phyloP scores from a whole-genome alignment of 2,329 filamentous ascomycete species.

The Fusarium secorum region DNA sequence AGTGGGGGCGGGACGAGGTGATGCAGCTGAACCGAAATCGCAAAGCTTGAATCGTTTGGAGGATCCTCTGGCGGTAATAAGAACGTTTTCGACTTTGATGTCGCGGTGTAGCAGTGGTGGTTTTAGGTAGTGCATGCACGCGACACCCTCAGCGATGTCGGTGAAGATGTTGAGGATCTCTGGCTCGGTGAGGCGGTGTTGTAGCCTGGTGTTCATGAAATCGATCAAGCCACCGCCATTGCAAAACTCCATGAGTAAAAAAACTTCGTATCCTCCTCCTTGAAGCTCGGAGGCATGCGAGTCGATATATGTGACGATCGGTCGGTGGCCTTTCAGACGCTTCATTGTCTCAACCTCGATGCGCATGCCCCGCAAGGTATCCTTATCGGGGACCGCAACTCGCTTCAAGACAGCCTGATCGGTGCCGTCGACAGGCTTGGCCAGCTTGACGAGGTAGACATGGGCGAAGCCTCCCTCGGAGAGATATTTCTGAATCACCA shows the following conservation, averaged over 20 bases:
- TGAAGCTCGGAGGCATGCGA: conserved; percentile 95
- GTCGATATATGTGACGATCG: conserved; percentile 98
- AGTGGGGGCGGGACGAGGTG: conserved; percentile 82
- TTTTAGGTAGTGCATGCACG: conserved; percentile 99
- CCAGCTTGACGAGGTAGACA: conserved; percentile 93
- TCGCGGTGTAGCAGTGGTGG: conserved; percentile 92
- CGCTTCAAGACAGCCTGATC: conserved; percentile 89
- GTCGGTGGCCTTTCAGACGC: conserved; percentile 93
- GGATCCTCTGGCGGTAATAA: conserved; percentile 77
- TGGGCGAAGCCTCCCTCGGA: conserved; percentile 98
- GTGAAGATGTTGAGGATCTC: conserved; percentile 98
- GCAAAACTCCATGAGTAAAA: conserved; percentile 98
- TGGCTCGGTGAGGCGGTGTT: conserved; percentile 95
- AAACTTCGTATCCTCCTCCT: conserved; percentile 95
- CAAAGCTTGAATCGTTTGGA: conserved; percentile 90
- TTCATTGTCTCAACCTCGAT: conserved; percentile 99
- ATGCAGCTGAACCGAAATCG: conserved; percentile 93
- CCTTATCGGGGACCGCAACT: conserved; percentile 96
- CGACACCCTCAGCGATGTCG: conserved; percentile 94
- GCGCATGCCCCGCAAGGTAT: conserved; percentile 92
- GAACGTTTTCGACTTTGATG: conserved; percentile 96
- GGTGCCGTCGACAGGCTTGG: conserved; percentile 77
- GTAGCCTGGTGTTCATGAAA: conserved; percentile 98
- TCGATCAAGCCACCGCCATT: conserved; percentile 95
- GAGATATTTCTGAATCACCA: conserved; percentile 95